Evolutionary conservation across 805 yeast genomes (phyloP), one percentile per base, ranked within the genome.

Genomic region (Candida rishiriensis): DNA sequence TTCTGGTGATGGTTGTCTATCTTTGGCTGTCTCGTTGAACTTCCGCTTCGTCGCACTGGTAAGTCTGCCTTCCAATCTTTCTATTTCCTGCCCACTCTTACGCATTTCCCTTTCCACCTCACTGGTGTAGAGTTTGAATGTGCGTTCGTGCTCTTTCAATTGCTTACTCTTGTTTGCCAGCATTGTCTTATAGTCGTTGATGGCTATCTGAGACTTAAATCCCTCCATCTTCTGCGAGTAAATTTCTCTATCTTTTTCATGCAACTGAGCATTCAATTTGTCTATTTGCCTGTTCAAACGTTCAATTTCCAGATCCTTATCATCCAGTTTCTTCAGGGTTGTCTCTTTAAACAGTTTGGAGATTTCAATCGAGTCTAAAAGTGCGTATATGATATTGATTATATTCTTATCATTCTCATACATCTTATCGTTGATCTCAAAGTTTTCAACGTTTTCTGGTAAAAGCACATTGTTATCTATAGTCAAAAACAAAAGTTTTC

Each of bases 391-490:
- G 9, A 57, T 51, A 39, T 61, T 57, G 32, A 63, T 54, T 18
- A 59, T 46, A 28, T 59, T 56, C 33, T 58, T 59, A 43, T 67
- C 71, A 41, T 66, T 66, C 39, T 61, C 60, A 44, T 54, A 53
- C 29, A 48, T 44, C 16, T 47, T 46, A n/a, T 47, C 55, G 15
- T 34, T 51, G n/a, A 52, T 40, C 21, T 50, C 51, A 16, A 49
- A 43, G 14, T 42, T 39, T 15, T 43, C 47, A 29, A 7, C 12
- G 8, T 41, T 29, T 7, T 48, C 55, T 3, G 35, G 28, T 10
- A 52, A 33, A 15, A 50, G 37, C 12, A 44, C 36, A 1, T 43
- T 42, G 16, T 44, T 36, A 41, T 61, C 59, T 3, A 52, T 36
- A 31, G 55, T 49, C 16, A 52, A 30, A 21, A 61, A 55, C 21